These are phyloP conservation scores for Nothophoma quercina DNA, from an alignment of 2,329 filamentous ascomycete genomes.

Conservation along the genomic window DNA sequence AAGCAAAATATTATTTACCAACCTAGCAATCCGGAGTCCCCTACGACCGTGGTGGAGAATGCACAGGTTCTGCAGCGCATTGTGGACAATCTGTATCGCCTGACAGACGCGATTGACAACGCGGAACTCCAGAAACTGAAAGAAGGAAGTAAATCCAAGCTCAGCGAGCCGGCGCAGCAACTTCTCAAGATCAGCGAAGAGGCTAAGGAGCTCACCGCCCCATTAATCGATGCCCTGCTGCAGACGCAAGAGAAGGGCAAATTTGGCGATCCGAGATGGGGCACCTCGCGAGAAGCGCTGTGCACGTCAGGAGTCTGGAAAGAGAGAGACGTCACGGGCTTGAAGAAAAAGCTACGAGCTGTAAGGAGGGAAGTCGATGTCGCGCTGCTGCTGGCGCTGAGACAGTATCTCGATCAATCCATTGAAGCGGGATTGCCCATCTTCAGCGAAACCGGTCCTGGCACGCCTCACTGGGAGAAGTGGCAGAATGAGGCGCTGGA, in stretches of 20 bases:
- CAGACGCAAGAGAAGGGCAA: constrained; percentile 31
- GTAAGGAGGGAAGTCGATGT: constrained; percentile 37
- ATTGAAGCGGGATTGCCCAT: constrained; percentile 37
- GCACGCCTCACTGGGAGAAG: constrained; percentile 28
- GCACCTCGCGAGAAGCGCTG: constrained; percentile 33
- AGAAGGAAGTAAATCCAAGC: constrained; percentile 30
- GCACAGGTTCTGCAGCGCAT: constrained; percentile 30
- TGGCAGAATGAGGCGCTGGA: constrained; percentile 41
- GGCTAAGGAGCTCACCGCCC: constrained; percentile 25
- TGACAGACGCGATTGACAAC: constrained; percentile 29
- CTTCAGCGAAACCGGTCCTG: constrained; percentile 28
- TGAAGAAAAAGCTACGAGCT: constrained; percentile 35
- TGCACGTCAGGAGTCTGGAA: constrained; percentile 47
- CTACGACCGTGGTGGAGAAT: constrained; percentile 28
- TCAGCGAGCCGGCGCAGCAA: constrained; percentile 37
- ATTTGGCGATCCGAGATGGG: constrained; percentile 31
- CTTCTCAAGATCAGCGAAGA: constrained; percentile 37
- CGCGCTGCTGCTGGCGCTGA: constrained; percentile 34
- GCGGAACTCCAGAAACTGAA: constrained; percentile 29
- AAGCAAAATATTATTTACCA: constrained; percentile 37
- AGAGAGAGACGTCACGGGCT: constrained; percentile 35
- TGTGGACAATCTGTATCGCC: constrained; percentile 33
- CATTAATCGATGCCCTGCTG: constrained; percentile 32
- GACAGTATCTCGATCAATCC: constrained; percentile 40
- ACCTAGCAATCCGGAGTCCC: constrained; percentile 16